Percentiles rank a stretch among this genome's conserved stretches.
Evolutionary conservation across 139 green algal genomes (phyloP).

Genomic region (Eudorina sp.): DNA sequence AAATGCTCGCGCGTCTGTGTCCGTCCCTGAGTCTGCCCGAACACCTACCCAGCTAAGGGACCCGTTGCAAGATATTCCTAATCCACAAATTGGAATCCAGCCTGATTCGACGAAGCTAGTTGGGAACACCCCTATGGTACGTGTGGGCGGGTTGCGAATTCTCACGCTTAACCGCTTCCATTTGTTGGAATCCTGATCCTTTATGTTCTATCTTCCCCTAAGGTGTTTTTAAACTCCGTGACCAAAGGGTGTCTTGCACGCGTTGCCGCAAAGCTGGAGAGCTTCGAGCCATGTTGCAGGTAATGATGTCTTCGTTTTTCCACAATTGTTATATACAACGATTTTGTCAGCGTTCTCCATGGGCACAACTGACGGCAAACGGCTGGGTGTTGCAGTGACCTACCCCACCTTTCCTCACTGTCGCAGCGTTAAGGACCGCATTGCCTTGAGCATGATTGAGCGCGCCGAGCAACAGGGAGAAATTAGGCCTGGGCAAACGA

Average conservation of each 20-base stretch:
- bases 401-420: background rate
- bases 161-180: background rate
- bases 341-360: background rate
- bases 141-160: background rate
- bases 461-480: constrained; percentile 79
- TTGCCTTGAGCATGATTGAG: constrained; percentile 86
- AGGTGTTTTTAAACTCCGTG: constrained; percentile 93
- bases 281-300: constrained; percentile 92
- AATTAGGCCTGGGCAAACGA: constrained; percentile 86
- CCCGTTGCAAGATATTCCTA: background rate
- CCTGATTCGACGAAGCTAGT: constrained; percentile 75
- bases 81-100: constrained; percentile 46
- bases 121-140: constrained; percentile 86
- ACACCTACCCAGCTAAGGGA: no score
- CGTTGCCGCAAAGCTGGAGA: constrained; percentile 95
- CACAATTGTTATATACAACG: no score
- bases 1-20: no score
- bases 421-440: constrained; percentile 91
- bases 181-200: background rate
- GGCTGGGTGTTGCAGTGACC: background rate
- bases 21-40: no score
- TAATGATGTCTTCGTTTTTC: background rate
- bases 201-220: background rate
- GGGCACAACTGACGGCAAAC: background rate
- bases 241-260: constrained; percentile 80